Conservation (phyloP, 805 yeast genomes). For the Saccharomycopsis javanensis region DNA sequence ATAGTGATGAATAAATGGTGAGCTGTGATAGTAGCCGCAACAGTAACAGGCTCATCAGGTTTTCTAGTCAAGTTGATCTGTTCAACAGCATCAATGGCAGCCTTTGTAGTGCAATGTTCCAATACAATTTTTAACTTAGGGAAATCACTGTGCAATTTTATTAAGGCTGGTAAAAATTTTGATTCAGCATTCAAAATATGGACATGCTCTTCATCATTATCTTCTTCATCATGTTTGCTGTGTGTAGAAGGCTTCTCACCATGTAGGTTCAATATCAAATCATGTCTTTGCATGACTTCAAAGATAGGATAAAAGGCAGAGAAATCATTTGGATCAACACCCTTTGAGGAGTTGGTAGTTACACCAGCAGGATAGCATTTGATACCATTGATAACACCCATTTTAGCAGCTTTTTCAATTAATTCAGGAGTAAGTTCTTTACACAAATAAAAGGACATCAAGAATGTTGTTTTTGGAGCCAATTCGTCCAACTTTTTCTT, state of each 20-base stretch:
- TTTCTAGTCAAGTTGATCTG: slow-evolving; percentile 40
- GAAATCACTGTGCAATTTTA: slow-evolving; percentile 40
- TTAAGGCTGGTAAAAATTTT: slow-evolving; percentile 79
- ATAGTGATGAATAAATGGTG: slow-evolving; percentile 85
- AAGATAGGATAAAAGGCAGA: slow-evolving; percentile 82
- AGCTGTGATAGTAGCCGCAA: slow-evolving; percentile 91
- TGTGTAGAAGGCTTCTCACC: slow-evolving; percentile 81
- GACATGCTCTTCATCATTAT: slow-evolving; percentile 50
- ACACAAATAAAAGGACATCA: slow-evolving; percentile 83
- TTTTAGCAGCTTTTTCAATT: slow-evolving; percentile 64
- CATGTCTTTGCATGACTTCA: slow-evolving; percentile 73
- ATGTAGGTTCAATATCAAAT: slow-evolving; percentile 76
- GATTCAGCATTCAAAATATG: slow-evolving; percentile 93
- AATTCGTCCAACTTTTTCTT: slow-evolving; percentile 50
- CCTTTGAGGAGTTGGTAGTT: slow-evolving; percentile 89
- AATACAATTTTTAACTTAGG: slow-evolving; percentile 14
- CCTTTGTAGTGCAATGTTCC: slow-evolving; percentile 57
- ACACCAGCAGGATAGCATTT: slow-evolving; percentile 99
- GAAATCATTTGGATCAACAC: slow-evolving; percentile 91
- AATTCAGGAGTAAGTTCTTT: slow-evolving; percentile 77
- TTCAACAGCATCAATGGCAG: slow-evolving; percentile 71
- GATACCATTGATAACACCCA: slow-evolving; percentile 70
- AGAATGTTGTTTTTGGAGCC: slow-evolving; percentile 75
- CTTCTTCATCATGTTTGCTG: slow-evolving; percentile 21
- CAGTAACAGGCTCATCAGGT: slow-evolving; percentile 38